Evolutionary conservation across 1,284 basidiomycete genomes (phyloP), one percentile per base, ranked within the genome.

Genomic region (Cryptococcus sp.): DNA sequence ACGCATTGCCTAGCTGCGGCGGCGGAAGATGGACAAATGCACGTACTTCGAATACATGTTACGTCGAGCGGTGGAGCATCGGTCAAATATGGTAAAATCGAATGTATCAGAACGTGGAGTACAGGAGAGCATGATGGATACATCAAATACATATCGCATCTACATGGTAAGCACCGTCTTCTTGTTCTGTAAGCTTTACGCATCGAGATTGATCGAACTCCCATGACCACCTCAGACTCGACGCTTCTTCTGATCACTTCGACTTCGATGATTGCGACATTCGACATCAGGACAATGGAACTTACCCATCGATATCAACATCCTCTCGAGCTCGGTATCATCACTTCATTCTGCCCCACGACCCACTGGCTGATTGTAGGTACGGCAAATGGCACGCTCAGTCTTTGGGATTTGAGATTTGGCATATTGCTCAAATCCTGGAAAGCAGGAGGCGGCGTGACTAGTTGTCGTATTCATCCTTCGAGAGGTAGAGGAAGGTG

Each of bases 351-450:
- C 52, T 95, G 91, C 65, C 84, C 85, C 25, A 89, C 88, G 65
- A 85, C 85, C 25, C 85, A 89, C 4, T 98, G 95, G 95, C 81
- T 93, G 39, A 82, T 95, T 6, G 86, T 90, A 30, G 94, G 92
- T 1, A 95, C 94, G 0, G 85, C 88, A 2, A 85, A 85, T 1
- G 95, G 95, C 5, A 84, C 88, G 10, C 79, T 98, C 7, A 86
- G 88, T 3, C 82, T 98, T 1, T 98, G 94, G 93, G 95, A 99
- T 78, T 84, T 93, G 52, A 86, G 95, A 2, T 98, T 98, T 66
- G 91, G 92, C 0, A 80, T 98, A n/a, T 79, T 90, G 6, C 81
- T 98, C 66, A 88, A 89, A 72, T 89, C 86, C 51, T 97, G 94
- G 94, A 85, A 86, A 63, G 86, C 87, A 0, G 51, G 65, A 6